A percentile compares a stretch with the other conserved stretches of the same genome.
phyloP scores from a whole-genome alignment of 441 rosid genomes.

The Macaranga tanarius region DNA sequence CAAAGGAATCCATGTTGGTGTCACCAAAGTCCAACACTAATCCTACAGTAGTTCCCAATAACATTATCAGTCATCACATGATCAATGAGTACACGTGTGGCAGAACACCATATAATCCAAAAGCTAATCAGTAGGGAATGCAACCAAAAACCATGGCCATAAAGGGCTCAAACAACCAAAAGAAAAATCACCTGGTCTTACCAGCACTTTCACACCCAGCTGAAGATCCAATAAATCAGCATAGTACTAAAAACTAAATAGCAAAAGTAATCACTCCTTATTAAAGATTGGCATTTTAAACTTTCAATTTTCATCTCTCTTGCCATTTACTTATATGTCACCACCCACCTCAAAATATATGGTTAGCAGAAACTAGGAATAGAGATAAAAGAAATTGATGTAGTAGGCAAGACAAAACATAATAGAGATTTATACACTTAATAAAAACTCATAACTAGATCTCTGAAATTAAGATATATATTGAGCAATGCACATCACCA shows the following conservation, averaged over 20 bases:
- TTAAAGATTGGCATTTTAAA: slow-evolving; percentile 11
- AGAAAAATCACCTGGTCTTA: background rate
- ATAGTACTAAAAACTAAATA: background rate
- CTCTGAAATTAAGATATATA: slow-evolving; percentile 20
- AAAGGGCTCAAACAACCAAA: slow-evolving; percentile 10
- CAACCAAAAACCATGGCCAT: slow-evolving; percentile 17
- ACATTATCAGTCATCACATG: slow-evolving; percentile 39
- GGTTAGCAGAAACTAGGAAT: slow-evolving; percentile 16
- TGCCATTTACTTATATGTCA: slow-evolving; percentile 20
- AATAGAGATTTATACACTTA: background rate
- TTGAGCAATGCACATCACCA: slow-evolving; percentile 18
- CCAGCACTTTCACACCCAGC: slow-evolving; percentile 23
- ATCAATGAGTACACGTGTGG: slow-evolving; percentile 30
- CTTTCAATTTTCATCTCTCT: slow-evolving; percentile 9
- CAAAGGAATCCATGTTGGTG: slow-evolving; percentile 49
- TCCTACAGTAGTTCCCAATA: slow-evolving; percentile 56
- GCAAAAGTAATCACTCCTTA: slow-evolving; percentile 20
- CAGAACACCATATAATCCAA: slow-evolving; percentile 31
- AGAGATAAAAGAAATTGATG: slow-evolving; percentile 2
- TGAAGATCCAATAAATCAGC: slow-evolving; percentile 19
- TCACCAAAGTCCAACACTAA: slow-evolving; percentile 56
- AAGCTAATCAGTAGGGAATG: slow-evolving; percentile 23
- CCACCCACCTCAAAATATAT: slow-evolving; percentile 21
- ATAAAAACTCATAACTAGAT: background rate
- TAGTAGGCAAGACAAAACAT: background rate